Conservation (phyloP, 768 basidiomycete species). For the Rhodotorula sphaerocarpa region DNA sequence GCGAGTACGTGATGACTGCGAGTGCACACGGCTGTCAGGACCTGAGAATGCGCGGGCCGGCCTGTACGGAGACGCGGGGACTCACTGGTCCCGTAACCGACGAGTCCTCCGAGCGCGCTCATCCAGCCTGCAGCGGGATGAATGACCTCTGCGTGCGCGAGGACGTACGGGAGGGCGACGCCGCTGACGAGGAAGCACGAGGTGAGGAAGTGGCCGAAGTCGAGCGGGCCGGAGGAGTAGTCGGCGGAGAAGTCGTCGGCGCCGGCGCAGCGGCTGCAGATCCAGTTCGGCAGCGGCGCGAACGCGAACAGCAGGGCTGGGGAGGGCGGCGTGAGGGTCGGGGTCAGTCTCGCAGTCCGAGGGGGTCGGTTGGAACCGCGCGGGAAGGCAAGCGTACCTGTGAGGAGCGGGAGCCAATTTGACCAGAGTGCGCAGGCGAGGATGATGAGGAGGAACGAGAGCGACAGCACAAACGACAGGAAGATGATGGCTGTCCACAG, state of each 20-base stretch:
- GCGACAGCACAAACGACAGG: conserved; percentile 90
- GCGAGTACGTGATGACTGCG: conserved; percentile 35
- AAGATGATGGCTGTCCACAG: conserved; percentile 70
- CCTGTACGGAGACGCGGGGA: neutral
- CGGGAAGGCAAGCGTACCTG: conserved; percentile 57
- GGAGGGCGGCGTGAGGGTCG: neutral
- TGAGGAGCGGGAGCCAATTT: conserved; percentile 94
- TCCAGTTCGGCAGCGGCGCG: conserved; percentile 87
- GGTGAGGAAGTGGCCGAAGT: conserved; percentile 91
- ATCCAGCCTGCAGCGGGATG: conserved; percentile 74
- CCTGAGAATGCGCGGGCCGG: neutral
- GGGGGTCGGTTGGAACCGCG: neutral
- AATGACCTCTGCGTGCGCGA: conserved; percentile 86
- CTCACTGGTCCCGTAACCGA: conserved; percentile 39
- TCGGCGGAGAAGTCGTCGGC: conserved; percentile 76
- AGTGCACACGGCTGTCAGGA: neutral
- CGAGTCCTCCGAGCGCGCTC: conserved; percentile 85
- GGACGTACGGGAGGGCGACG: conserved; percentile 80
- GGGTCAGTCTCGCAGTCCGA: conserved; percentile 1
- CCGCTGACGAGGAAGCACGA: conserved; percentile 83
- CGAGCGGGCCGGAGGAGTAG: conserved; percentile 53
- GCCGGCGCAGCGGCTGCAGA: conserved; percentile 80
- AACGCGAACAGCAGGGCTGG: conserved; percentile 87
- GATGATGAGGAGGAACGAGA: conserved; percentile 96
- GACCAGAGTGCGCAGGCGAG: conserved; percentile 90